A percentile compares a stretch with the other conserved stretches of the same genome.
Evolutionary conservation across 2,329 filamentous ascomycete species (phyloP).

Genomic region (Orbilia quercus): DNA sequence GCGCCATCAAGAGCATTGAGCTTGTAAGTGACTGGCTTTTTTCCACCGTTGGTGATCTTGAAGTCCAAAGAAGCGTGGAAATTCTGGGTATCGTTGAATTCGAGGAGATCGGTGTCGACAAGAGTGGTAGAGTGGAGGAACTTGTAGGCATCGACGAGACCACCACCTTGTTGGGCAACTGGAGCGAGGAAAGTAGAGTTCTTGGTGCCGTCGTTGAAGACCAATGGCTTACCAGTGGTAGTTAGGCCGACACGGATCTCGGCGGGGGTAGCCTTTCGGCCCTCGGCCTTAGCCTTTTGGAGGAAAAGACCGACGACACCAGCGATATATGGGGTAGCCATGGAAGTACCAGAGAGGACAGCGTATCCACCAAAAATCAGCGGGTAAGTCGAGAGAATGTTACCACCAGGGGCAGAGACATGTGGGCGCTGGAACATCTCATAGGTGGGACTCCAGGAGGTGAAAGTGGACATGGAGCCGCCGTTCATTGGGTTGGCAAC

Average conservation of each 20-base stretch:
- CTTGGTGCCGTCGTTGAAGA: constrained; percentile 65
- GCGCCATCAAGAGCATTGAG: constrained; percentile 67
- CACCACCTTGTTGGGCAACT: constrained; percentile 71
- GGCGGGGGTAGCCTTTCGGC: constrained; percentile 63
- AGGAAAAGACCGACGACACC: constrained; percentile 70
- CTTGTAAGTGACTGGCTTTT: constrained; percentile 67
- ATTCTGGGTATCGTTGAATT: constrained; percentile 74
- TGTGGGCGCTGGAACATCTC: constrained; percentile 71
- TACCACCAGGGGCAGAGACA: constrained; percentile 69
- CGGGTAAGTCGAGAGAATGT: constrained; percentile 71
- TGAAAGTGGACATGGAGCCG: constrained; percentile 68
- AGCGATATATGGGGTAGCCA: constrained; percentile 71
- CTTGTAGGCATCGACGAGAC: constrained; percentile 71
- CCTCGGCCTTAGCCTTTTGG: constrained; percentile 66
- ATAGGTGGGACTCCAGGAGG: constrained; percentile 72
- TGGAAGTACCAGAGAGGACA: constrained; percentile 70
- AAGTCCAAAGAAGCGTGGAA: constrained; percentile 68
- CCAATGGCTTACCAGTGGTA: constrained; percentile 64
- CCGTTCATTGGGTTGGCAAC: constrained; percentile 62
- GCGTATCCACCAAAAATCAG: constrained; percentile 65
- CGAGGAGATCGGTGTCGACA: constrained; percentile 70
- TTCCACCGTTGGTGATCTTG: constrained; percentile 69
- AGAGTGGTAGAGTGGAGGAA: constrained; percentile 69
- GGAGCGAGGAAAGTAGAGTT: constrained; percentile 63
- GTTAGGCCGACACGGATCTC: constrained; percentile 66